Percentiles rank a stretch among this genome's conserved stretches.
Evolutionary conservation across 2,329 filamentous ascomycete species (phyloP).

Genomic region (Talaromyces marneffei): DNA sequence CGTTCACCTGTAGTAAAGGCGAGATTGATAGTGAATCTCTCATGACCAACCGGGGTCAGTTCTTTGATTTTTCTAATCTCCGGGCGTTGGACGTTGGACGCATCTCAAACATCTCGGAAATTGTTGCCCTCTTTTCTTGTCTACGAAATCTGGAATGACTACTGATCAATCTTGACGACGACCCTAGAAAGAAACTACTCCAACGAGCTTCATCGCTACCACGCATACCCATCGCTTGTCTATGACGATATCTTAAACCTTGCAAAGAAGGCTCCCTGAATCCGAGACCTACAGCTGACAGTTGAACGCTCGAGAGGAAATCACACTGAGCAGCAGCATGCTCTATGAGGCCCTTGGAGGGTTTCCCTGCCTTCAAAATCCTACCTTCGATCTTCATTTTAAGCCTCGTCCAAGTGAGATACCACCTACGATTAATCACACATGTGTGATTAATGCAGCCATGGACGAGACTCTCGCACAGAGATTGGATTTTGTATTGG

Average conservation of each 20-base stretch:
- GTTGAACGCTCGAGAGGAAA: not conserved
- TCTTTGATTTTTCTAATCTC: not conserved
- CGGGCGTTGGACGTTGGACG: not conserved
- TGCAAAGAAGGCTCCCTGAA: not conserved
- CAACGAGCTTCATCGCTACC: not conserved
- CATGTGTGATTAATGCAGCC: not conserved
- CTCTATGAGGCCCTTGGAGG: not conserved
- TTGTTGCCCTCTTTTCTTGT: not conserved
- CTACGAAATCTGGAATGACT: constrained; percentile 2
- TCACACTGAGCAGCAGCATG: not conserved
- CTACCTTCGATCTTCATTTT: not conserved
- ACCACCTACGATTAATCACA: too few relatives aligned
- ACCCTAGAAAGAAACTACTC: too few relatives aligned
- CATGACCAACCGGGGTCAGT: not conserved
- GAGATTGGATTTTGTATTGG: too few relatives aligned
- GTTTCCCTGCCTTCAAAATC: not conserved
- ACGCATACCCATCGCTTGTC: not conserved
- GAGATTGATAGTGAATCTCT: not conserved
- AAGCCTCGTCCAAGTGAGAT: not conserved
- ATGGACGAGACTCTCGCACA: not conserved
- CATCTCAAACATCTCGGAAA: not conserved
- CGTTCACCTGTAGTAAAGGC: not conserved
- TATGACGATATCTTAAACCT: not conserved
- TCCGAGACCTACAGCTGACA: not conserved
- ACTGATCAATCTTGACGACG: not conserved